Base-by-base conservation (phyloP, 257 asterid species). In the Ballota nigra region DNA sequence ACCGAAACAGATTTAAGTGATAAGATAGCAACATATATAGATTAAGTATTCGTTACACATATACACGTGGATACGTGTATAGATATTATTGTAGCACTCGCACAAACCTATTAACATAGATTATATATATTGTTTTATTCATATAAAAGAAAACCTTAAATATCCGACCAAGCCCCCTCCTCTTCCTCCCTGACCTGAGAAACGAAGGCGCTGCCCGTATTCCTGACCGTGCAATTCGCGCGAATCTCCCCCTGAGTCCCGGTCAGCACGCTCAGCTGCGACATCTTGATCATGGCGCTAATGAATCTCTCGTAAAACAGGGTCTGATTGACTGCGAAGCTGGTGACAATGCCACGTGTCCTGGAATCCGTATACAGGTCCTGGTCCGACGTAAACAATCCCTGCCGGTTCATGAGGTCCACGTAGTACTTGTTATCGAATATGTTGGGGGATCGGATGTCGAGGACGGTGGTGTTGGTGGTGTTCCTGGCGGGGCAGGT, bases 351-450 rank as follows among this genome's bases (percentile, higher is more conserved):
- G 23, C 77, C 80, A 28, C 85, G 61, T 0, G 92, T 90, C 61
- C 92, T 56, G 0, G 49, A 28, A 68, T 90, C 92, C 0, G 89
- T 82, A 79, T 86, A 88, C 80, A 90, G 41, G 38, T 90, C 96
- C 73, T 90, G 95, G 57, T 90, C 97, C 4, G 96, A 90, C 0
- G 93, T 86, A 72, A 86, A 90, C 10, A 90, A 65, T 0, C 97
- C 97, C 67, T 90, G 92, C 0, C 89, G 76, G 56, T 90, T 86
- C 93, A 88, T 68, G 26, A 90, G 92, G 51, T 85, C 85, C 0
- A 88, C 89, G 45, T 81, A 88, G 82, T 90, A 89, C 47, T 70
- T 86, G 67, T 89, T 89, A 61, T 87, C 96, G 49, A 89, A 89
- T 2, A 6, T n/a, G 69, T 83, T 56, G 0, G 97, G 96, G 2